Conservation (phyloP, 2,329 filamentous ascomycete genomes). For the Simplicillium sp. region DNA sequence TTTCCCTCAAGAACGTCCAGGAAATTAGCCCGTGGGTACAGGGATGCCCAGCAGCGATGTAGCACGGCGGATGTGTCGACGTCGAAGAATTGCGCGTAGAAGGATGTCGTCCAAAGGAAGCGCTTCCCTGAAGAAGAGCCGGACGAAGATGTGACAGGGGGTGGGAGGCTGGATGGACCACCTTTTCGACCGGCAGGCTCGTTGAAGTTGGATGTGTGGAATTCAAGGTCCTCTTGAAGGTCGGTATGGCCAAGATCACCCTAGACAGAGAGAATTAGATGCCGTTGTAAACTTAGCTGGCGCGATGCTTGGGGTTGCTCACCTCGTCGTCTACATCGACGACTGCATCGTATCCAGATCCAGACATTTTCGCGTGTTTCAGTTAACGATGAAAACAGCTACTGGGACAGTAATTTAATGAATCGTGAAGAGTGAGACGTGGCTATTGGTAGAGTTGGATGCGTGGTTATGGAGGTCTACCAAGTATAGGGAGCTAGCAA, state of each 20-base stretch:
- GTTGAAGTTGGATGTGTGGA: slow-evolving; percentile 85
- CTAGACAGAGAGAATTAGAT: slow-evolving; percentile 32
- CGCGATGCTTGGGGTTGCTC: slow-evolving; percentile 7
- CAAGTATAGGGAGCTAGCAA: too few species aligned
- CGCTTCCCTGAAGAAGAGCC: slow-evolving; percentile 55
- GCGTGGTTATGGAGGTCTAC: not conserved
- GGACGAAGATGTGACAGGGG: slow-evolving; percentile 45
- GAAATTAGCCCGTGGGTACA: slow-evolving; percentile 89
- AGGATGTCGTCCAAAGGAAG: slow-evolving; percentile 83
- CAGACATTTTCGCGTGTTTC: slow-evolving; percentile 49
- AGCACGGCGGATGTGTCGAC: slow-evolving; percentile 90
- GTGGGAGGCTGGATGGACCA: slow-evolving; percentile 36
- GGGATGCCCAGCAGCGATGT: slow-evolving; percentile 74
- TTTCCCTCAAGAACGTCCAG: slow-evolving; percentile 96
- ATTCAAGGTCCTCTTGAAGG: slow-evolving; percentile 97
- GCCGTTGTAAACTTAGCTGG: too few species aligned
- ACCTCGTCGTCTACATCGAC: slow-evolving; percentile 97
- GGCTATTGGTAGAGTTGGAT: not conserved
- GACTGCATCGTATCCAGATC: slow-evolving; percentile 91
- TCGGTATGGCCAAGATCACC: slow-evolving; percentile 97
- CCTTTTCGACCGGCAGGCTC: slow-evolving; percentile 40
- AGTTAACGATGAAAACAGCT: not conserved
- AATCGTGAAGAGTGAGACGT: slow-evolving; percentile 7
- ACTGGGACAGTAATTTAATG: not conserved
- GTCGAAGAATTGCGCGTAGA: slow-evolving; percentile 98